phyloP scores from a whole-genome alignment of 108 stramenopile genomes.

The Conticribra guillardii region DNA sequence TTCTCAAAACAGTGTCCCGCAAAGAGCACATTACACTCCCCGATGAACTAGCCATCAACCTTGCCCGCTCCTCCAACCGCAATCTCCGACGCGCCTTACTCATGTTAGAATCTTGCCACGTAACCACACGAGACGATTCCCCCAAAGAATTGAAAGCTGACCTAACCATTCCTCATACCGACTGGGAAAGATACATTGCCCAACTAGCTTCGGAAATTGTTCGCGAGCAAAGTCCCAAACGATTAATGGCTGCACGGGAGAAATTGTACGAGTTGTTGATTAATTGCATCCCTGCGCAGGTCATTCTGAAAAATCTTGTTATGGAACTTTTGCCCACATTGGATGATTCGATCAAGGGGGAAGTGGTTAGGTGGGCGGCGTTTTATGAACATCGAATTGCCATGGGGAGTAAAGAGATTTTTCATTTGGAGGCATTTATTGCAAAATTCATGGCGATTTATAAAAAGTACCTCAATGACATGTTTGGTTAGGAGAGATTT shows the following conservation, averaged over 20 bases:
- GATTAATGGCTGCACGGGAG: constrained; percentile 85
- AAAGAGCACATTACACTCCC: constrained; percentile 82
- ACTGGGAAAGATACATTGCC: constrained; percentile 97
- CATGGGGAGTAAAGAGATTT: constrained; percentile 96
- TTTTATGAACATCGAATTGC: constrained; percentile 96
- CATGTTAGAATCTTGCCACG: constrained; percentile 93
- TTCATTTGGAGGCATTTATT: constrained; percentile 98
- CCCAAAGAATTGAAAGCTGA: constrained; percentile 44
- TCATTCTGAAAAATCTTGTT: constrained; percentile 91
- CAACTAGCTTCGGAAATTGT: constrained; percentile 87
- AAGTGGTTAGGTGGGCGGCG: constrained; percentile 94
- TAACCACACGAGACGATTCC: constrained; percentile 64
- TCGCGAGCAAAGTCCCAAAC: constrained; percentile 88
- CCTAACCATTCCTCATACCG: constrained; percentile 66
- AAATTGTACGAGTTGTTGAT: constrained; percentile 97
- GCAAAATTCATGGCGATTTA: constrained; percentile 98
- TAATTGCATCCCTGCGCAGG: constrained; percentile 96
- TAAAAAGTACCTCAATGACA: constrained; percentile 88
- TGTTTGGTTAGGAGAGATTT: constrained; percentile 71
- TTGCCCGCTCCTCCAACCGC: constrained; percentile 79
- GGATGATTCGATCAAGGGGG: constrained; percentile 88
- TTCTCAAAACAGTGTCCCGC: constrained; percentile 75
- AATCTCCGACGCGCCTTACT: constrained; percentile 97
- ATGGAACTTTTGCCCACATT: constrained; percentile 83
- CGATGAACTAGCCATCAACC: constrained; percentile 73